Percentiles rank a stretch among this genome's conserved stretches.
Conservation (phyloP, 352 stramenopile genomes). For the Pythium aphanidermatum region DNA sequence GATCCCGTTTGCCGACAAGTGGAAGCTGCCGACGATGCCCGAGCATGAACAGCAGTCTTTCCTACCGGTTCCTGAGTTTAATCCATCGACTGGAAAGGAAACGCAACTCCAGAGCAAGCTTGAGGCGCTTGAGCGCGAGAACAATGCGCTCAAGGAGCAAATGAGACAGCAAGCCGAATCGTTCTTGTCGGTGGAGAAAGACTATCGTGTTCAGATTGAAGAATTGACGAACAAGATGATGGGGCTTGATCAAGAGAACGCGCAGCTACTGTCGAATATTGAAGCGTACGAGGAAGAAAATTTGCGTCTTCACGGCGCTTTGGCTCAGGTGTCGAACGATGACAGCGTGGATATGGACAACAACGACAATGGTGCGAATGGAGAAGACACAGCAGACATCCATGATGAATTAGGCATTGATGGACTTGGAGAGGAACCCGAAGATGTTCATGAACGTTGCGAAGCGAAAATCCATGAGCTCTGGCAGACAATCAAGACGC, state of each 20-base stretch:
- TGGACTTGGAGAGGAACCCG: not conserved
- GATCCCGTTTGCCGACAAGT: conserved; percentile 6
- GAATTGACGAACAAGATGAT: conserved; percentile 8
- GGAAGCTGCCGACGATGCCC: not conserved
- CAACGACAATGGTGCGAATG: not conserved
- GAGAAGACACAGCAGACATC: not conserved
- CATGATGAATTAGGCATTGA: conserved; percentile 16
- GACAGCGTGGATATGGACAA: conserved; percentile 4
- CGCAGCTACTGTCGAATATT: conserved; percentile 9
- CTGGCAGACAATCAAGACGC: conserved; percentile 53
- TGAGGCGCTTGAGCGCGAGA: conserved; percentile 7
- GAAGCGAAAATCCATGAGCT: conserved; percentile 65
- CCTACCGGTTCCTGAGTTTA: not conserved
- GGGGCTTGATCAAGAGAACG: conserved; percentile 11
- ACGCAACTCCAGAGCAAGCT: conserved; percentile 9
- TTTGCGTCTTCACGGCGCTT: conserved; percentile 9
- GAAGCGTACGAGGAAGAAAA: conserved; percentile 18
- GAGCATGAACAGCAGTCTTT: conserved; percentile 1
- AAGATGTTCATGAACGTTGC: conserved; percentile 39
- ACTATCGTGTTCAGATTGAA: conserved; percentile 7
- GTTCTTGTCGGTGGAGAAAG: not conserved
- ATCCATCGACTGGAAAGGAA: not conserved
- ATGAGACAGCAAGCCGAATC: conserved; percentile 8
- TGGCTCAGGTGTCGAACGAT: conserved; percentile 6
- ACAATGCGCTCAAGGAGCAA: conserved; percentile 4